Conservation (phyloP, 202 grass and related monocot genomes). For the Hordeum pubiflorum region DNA sequence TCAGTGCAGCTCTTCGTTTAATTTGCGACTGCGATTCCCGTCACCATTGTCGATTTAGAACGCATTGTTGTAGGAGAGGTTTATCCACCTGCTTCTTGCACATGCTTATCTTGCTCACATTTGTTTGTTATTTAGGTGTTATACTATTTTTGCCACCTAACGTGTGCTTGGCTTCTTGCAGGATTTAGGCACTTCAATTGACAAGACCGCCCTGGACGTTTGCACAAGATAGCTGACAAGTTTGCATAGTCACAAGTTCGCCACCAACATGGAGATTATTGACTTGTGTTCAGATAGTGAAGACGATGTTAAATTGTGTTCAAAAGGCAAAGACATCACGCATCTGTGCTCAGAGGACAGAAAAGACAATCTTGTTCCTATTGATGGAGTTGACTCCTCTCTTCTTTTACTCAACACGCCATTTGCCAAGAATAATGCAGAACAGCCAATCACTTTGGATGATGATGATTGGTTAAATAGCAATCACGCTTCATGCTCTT, state of each 20-base stretch:
- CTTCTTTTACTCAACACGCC: not conserved
- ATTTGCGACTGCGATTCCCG: not conserved
- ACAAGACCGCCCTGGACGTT: not conserved
- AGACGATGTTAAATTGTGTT: not conserved
- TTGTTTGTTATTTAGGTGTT: not conserved
- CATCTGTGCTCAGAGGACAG: not conserved
- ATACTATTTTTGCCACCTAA: not conserved
- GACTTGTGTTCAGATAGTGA: constrained; percentile 44
- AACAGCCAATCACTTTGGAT: not conserved
- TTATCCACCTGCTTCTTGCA: not conserved
- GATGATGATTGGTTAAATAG: not conserved
- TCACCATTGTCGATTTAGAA: not conserved
- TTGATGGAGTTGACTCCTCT: not conserved
- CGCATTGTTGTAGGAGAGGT: not conserved
- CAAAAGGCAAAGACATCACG: not conserved
- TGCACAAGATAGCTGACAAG: not conserved
- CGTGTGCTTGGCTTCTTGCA: not conserved
- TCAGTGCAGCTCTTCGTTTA: not conserved
- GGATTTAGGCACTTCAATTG: not conserved
- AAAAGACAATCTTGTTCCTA: not conserved
- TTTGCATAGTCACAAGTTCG: not conserved
- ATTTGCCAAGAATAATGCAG: not conserved
- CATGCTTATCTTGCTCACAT: not conserved
- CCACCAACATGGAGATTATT: constrained; percentile 30
- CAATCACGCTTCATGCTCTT: constrained; percentile 11